Conservation (phyloP, 169 alveolate genomes). For the Eimeria mitis region DNA sequence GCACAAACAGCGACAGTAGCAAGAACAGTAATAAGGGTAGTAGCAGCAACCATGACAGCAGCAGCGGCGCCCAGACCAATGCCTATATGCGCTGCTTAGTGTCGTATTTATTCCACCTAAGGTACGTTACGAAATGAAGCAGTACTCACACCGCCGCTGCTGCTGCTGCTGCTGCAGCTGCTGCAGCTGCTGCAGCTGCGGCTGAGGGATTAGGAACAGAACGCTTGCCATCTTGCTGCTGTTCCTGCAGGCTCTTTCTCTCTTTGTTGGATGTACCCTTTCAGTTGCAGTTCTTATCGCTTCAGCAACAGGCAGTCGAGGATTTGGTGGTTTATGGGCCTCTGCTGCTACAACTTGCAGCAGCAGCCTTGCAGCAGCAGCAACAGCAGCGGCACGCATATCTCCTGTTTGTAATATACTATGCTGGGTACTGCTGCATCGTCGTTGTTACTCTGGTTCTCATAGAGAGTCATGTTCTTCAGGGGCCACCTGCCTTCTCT, state of each 20-base stretch:
- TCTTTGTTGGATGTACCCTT: conserved; percentile 47
- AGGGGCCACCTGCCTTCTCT: conserved; percentile 39
- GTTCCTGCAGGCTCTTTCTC: conserved; percentile 46
- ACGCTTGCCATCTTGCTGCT: not conserved
- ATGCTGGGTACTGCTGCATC: not conserved
- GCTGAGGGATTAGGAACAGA: not conserved
- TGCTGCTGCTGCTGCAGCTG: conserved; percentile 30
- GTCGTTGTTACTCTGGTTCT: not conserved
- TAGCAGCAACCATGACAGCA: not conserved
- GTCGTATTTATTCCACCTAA: conserved; percentile 25
- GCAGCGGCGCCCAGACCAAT: not conserved
- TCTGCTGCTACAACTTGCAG: conserved; percentile 53
- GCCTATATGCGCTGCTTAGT: not conserved
- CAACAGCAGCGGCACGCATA: conserved; percentile 45
- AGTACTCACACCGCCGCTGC: not conserved
- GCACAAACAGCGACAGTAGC: not conserved
- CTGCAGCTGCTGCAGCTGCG: conserved; percentile 10
- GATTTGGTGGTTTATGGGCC: conserved; percentile 64
- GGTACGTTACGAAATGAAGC: conserved; percentile 9
- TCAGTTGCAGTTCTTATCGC: conserved; percentile 40
- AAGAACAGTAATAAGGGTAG: not conserved
- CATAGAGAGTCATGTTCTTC: not conserved
- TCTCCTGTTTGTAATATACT: conserved; percentile 8
- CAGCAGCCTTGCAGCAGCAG: conserved; percentile 58
- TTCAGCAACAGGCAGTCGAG: conserved; percentile 40